Base-by-base conservation (phyloP, 176 grass and related monocot genomes). In the Microstegium vimineum region DNA sequence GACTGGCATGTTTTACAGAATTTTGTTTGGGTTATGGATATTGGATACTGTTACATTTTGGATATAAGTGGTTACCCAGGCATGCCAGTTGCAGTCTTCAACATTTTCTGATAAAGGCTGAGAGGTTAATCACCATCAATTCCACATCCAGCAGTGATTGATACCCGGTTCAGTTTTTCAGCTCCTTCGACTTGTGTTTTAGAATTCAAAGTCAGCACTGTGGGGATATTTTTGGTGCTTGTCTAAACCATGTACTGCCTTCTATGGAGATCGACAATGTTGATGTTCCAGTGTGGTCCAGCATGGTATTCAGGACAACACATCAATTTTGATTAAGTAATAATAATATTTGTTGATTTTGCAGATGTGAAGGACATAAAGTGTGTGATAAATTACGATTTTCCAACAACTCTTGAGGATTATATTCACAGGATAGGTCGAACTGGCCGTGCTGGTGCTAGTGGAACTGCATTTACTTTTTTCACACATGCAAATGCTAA, bases 321-420 rank as follows among this genome's bases (percentile, higher is more conserved):
- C 59, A 60, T 15, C 71, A 62, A 62, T 79, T 15, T 86, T 88
- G 56, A 26, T 75, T 75, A 33, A 59, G 71, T 79, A 33, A 37
- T 90, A 22, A 75, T 33, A 8, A 33, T 73, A 22, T 70, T 69
- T 83, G 49, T 74, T 78, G 71, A 72, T 77, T 82, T 90, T 93
- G 80, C 96, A 99, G 96, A 99, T 78, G 96, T 99, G 57, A 99
- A 99, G 83, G 93, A 99, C 82, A 99, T 95, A 90, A 99, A 99
- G 83, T 99, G 96, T 40, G 96, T 99, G 63, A 83, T 99, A 79
- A 99, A 99, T 85, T 99, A 85, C 90, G 96, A 99, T 86, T 99
- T 99, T 62, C 96, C 96, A 37, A 95, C 89, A 43, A 92, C 86
- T 74, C 81, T 99, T 22, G 96, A 99, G 66, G 96, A 99, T 85